Conservation (phyloP, 768 basidiomycete species). For the Lactarius deliciosus region DNA sequence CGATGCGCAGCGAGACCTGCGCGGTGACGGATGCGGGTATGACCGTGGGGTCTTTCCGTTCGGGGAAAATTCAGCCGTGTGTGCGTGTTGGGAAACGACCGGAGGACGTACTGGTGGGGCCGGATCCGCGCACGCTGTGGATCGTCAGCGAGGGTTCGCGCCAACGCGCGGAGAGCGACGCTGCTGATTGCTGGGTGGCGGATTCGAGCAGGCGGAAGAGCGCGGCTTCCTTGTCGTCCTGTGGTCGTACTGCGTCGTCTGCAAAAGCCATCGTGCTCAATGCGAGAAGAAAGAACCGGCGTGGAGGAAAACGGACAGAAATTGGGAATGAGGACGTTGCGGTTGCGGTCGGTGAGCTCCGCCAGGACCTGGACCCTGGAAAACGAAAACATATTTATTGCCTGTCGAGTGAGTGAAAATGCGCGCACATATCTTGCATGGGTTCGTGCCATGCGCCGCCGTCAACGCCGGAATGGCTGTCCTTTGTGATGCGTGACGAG, state of each 20-base stretch:
- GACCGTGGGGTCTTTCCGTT: slow-evolving; percentile 68
- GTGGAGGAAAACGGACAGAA: slow-evolving; percentile 59
- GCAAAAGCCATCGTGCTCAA: neutral
- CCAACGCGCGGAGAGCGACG: slow-evolving; percentile 78
- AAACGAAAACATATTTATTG: neutral
- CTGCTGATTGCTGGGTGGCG: slow-evolving; percentile 65
- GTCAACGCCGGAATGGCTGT: slow-evolving; percentile 92
- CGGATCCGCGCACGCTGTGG: slow-evolving; percentile 81
- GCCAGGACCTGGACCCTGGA: slow-evolving; percentile 75
- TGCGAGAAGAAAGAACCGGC: neutral
- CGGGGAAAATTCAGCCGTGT: neutral
- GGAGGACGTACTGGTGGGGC: slow-evolving; percentile 61
- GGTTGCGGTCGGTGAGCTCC: slow-evolving; percentile 58
- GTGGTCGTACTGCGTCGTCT: slow-evolving; percentile 78
- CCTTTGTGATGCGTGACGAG: slow-evolving; percentile 60
- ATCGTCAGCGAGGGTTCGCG: slow-evolving; percentile 88
- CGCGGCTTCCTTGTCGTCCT: slow-evolving; percentile 63
- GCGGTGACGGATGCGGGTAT: slow-evolving; percentile 86
- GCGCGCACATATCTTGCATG: slow-evolving; percentile 83
- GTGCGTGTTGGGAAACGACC: neutral
- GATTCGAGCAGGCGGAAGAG: slow-evolving; percentile 68
- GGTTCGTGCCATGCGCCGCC: slow-evolving; percentile 88
- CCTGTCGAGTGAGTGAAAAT: neutral
- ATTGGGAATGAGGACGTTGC: slow-evolving; percentile 65
- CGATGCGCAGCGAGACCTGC: slow-evolving; percentile 86